Percentiles rank a stretch among this genome's conserved stretches.
Evolutionary conservation across 2,329 filamentous ascomycete genomes (phyloP).

Genomic region (Ophioceras dolichostomum): DNA sequence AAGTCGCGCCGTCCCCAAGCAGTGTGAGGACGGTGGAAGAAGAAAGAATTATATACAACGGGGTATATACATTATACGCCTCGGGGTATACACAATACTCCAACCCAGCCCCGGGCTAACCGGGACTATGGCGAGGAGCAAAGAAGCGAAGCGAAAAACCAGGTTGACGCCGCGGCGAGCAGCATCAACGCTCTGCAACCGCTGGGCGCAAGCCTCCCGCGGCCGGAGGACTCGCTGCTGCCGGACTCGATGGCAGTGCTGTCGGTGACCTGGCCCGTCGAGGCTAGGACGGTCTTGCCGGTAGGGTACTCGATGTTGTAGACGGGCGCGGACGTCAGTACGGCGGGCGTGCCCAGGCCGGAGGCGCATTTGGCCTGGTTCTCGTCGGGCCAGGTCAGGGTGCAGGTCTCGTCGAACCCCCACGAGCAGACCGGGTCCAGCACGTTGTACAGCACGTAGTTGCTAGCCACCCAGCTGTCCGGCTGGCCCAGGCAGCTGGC

Average conservation of each 20-base stretch:
- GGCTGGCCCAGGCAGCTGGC: constrained; percentile 27
- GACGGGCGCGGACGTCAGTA: constrained; percentile 25
- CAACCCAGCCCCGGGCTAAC: no score
- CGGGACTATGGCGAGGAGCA: not conserved
- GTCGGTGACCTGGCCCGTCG: constrained; percentile 14
- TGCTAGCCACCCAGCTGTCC: constrained; percentile 37
- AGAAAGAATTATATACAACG: no score
- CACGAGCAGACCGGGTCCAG: constrained; percentile 34
- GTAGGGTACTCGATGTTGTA: constrained; percentile 40
- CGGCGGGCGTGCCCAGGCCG: constrained; percentile 24
- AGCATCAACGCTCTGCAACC: not conserved
- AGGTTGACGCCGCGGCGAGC: not conserved
- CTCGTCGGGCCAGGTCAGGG: constrained; percentile 17
- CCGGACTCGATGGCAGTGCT: not conserved
- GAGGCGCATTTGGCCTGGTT: constrained; percentile 41
- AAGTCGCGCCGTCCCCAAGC: no score
- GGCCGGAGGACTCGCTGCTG: no score
- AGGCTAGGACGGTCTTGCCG: constrained; percentile 26
- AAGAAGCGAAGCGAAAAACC: not conserved
- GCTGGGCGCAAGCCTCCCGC: no score
- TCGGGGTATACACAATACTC: no score
- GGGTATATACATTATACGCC: no score
- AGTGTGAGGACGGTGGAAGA: no score
- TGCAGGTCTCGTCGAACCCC: constrained; percentile 39
- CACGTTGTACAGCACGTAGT: constrained; percentile 42